Evolutionary conservation across 2,329 filamentous ascomycete genomes (phyloP), one percentile per base, ranked within the genome.

Genomic region (Fonsecaea multimorphosa): DNA sequence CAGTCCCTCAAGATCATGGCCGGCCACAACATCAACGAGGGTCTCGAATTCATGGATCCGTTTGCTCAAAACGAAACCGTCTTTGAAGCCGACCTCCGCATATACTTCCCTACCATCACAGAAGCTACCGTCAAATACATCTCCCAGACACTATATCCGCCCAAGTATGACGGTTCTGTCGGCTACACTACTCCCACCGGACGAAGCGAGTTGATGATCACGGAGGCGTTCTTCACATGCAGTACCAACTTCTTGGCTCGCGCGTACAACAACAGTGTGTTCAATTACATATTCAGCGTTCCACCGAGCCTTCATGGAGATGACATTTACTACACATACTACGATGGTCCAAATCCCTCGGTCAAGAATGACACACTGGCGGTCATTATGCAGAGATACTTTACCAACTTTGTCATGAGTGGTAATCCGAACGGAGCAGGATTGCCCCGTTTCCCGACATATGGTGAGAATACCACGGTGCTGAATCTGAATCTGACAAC

Each of bases 241-340:
- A 86, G 85, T 71, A 83, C 83, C 4, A 78, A 82, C 72, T 85
- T 81, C 70, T 74, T 86, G 16, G 79, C 81, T 68, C 78, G 77
- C 5, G 84, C 81, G 2, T 84, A 78, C 74, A 64, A 75, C 19
- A 83, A 84, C 69, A 68, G 81, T 29, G 83, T 83, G 0, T 84
- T 83, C 73, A 77, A 79, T 0, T 87, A 86, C 71, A 74, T 81
- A 49, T 87, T 86, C 72, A 79, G 77, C 53, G 76, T 86, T 0
- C 79, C 81, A 0, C 84, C 85, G 0, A 84, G 78, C 2, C 72
- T 85, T 16, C 85, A 87, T 70, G 84, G 82, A 11, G 72, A 78
- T 38, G 85, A 87, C 67, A 66, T 85, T 1, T 56, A 77, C 0
- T 86, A 84, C 69, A 85, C 83, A 0, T 87, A 82, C 74, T 87